Base-by-base conservation (phyloP, 768 basidiomycete genomes). In the Pleurotus eryngii region DNA sequence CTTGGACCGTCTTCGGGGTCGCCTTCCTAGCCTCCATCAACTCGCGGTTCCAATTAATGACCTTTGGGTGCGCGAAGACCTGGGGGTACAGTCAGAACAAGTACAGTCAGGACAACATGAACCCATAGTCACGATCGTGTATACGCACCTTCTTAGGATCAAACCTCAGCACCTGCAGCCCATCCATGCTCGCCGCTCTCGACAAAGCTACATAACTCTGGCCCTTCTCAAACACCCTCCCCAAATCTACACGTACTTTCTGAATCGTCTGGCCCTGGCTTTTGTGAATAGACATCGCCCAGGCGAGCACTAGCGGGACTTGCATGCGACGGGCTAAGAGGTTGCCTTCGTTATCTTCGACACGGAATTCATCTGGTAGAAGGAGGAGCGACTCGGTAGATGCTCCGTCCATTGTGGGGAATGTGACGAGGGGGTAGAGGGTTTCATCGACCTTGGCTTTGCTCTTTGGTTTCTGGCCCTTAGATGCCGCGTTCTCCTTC, bases 271-370 rank as follows among this genome's bases (percentile, higher is more conserved):
- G 91, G 5, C 90, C 90, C 63, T 92, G 90, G 26, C 82, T 83
- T 66, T 92, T 92, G 70, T 92, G 90, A 55, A 92, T 92, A 5
- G 83, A 85, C 84, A 90, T 89, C 0, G 88, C 88, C 90, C 89
- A 91, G 1, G 89, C 80, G 6, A 90, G 76, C 49, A 90, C 87
- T 7, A 91, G 68, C 0, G 86, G 86, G 73, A 57, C 57, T 37
- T 56, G 89, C 12, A 66, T 70, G 70, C 62, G 59, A 20, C 80
- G 68, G 7, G 81, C 81, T 4, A 82, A 67, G 9, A 80, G 42
- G 49, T 73, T 76, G 0, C 81, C 81, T 51, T 82, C 79, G 12
- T 74, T 74, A 59, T 83, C 79, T 58, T 83, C 81, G 3, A 81
- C 76, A 8, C 68, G 72, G 60, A 83, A 83, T 57, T 81, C 81